Conservation (phyloP, 2,329 filamentous ascomycete species). For the Stagonosporopsis chrysanthemi region DNA sequence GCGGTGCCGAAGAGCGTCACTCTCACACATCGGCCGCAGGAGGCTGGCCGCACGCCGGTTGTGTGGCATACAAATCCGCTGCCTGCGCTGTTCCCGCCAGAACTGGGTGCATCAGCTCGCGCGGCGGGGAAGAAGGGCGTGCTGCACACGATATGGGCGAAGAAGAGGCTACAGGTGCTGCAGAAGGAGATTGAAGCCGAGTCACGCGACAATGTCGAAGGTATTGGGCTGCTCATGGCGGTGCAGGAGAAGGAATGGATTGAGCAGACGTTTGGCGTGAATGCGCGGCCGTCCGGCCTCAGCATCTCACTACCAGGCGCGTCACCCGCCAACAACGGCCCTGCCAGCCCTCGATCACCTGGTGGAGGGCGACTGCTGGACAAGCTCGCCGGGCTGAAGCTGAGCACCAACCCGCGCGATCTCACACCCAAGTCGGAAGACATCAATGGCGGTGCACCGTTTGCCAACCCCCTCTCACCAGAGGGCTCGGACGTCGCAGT, state of each 20-base stretch:
- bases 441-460: slow-evolving; percentile 26
- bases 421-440: slow-evolving; percentile 57
- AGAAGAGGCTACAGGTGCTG: slow-evolving; percentile 77
- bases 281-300: slow-evolving; percentile 51
- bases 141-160: slow-evolving; percentile 89
- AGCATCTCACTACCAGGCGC: slow-evolving; percentile 47
- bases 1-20: slow-evolving; percentile 76
- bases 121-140: slow-evolving; percentile 79
- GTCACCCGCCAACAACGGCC: slow-evolving; percentile 60
- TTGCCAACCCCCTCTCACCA: slow-evolving; percentile 64
- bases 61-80: slow-evolving; percentile 76
- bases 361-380: slow-evolving; percentile 75
- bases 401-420: slow-evolving; percentile 75
- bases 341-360: slow-evolving; percentile 66
- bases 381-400: slow-evolving; percentile 78
- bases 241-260: slow-evolving; percentile 87
- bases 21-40: slow-evolving; percentile 62
- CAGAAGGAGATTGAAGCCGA: slow-evolving; percentile 79
- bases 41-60: slow-evolving; percentile 52
- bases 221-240: slow-evolving; percentile 84
- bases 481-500: slow-evolving; percentile 70
- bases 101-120: slow-evolving; percentile 71
- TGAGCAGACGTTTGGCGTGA: slow-evolving; percentile 76
- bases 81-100: slow-evolving; percentile 84
- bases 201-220: slow-evolving; percentile 76